A percentile compares a stretch with the other conserved stretches of the same genome.
These are phyloP conservation scores for Hirsutella rhossiliensis DNA, from an alignment of 2,329 filamentous ascomycete genomes.

Conservation along the genomic window DNA sequence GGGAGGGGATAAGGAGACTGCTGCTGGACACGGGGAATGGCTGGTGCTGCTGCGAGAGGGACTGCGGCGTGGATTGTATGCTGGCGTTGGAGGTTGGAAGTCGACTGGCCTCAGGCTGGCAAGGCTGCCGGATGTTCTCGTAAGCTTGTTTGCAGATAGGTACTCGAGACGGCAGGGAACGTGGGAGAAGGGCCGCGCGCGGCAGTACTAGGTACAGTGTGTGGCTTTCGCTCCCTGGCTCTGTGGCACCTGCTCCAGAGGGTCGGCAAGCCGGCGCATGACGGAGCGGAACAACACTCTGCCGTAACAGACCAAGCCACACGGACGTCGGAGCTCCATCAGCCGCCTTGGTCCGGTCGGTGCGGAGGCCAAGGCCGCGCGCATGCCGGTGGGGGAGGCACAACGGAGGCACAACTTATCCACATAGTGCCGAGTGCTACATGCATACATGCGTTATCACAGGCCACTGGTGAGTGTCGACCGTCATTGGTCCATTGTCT, in stretches of 20 bases:
- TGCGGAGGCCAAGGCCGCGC: not conserved
- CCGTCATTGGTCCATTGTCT: too few species aligned
- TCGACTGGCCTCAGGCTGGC: constrained; percentile 5
- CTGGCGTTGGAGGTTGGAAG: not conserved
- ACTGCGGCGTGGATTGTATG: not conserved
- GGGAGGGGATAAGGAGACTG: not conserved
- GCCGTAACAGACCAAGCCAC: not conserved
- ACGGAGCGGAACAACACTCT: not conserved
- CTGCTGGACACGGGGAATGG: not conserved
- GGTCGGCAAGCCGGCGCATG: not conserved
- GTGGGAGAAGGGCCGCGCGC: too few species aligned
- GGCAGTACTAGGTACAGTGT: too few species aligned
- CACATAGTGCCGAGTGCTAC: too few species aligned
- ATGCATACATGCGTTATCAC: too few species aligned
- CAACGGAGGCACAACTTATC: too few species aligned
- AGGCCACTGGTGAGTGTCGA: too few species aligned
- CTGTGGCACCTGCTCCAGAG: not conserved
- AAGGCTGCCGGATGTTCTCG: constrained; percentile 13
- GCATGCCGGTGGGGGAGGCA: constrained; percentile 1
- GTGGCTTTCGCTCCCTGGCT: too few species aligned
- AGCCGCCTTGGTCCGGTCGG: not conserved
- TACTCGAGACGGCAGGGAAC: not conserved
- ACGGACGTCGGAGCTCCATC: not conserved
- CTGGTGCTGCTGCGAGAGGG: too few species aligned
- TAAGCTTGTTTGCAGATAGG: constrained; percentile 7